Evolutionary conservation across 176 grass and related monocot genomes (phyloP).

Genomic region (Pharus latifolius): DNA sequence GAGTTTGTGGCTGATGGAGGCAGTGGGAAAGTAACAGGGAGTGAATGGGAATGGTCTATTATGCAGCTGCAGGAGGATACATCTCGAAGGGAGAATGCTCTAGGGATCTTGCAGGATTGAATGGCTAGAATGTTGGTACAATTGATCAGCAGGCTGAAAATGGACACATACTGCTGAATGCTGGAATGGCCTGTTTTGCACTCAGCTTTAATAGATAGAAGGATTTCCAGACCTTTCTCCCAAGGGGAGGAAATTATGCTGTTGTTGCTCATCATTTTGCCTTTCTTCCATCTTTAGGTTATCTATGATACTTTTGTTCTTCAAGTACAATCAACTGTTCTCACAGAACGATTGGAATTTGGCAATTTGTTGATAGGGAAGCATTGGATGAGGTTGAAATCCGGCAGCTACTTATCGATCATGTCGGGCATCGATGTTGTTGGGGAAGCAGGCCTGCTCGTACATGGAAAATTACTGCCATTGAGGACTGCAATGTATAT

Average conservation of each 20-base stretch:
- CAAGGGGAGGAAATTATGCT: not conserved
- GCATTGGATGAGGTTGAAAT: conserved; percentile 84
- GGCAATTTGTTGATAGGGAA: conserved; percentile 33
- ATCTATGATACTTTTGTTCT: not conserved
- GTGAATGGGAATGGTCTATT: not conserved
- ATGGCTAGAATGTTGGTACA: not conserved
- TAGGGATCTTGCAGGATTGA: not conserved
- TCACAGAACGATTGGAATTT: conserved; percentile 29
- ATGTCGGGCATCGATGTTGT: conserved; percentile 82
- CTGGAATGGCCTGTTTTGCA: not conserved
- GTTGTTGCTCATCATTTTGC: not conserved
- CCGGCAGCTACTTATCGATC: conserved; percentile 65
- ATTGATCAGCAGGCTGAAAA: not conserved
- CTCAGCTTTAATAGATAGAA: not conserved
- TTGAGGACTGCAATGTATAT: conserved; percentile 80
- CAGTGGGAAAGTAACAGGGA: not conserved
- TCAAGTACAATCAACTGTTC: not conserved
- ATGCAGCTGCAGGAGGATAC: not conserved
- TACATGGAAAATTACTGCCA: conserved; percentile 66
- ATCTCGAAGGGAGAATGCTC: not conserved
- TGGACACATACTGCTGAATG: not conserved
- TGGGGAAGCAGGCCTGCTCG: conserved; percentile 84
- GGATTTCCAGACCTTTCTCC: not conserved
- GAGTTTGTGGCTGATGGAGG: no score
- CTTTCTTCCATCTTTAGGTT: not conserved